Percentiles rank a stretch among this genome's conserved stretches.
phyloP scores from a whole-genome alignment of 139 green algal species.

The Volvox africanus region DNA sequence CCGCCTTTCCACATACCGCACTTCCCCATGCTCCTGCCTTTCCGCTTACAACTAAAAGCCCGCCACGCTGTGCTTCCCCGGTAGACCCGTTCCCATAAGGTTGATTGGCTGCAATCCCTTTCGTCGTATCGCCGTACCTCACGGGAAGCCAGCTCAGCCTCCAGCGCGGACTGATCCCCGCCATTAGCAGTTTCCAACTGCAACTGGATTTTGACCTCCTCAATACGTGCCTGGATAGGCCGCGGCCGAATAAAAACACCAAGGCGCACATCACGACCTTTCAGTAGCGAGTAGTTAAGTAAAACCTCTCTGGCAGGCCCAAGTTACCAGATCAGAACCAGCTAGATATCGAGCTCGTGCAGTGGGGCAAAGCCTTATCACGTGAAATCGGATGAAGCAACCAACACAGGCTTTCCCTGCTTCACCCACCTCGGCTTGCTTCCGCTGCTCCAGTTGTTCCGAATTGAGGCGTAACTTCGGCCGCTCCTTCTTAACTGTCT shows the following conservation, averaged over 20 bases:
- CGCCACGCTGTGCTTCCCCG: too few relatives aligned
- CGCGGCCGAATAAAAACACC: neutral
- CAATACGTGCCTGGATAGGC: conserved; percentile 9
- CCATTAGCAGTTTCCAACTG: neutral
- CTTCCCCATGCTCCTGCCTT: too few relatives aligned
- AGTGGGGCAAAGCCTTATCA: too few relatives aligned
- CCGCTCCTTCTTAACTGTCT: conserved; percentile 77
- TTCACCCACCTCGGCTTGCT: conserved; percentile 44
- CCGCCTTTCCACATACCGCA: too few relatives aligned
- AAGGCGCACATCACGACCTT: neutral
- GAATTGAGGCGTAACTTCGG: conserved; percentile 76
- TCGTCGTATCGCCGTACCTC: too few relatives aligned
- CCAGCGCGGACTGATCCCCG: neutral
- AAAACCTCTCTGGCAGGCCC: neutral
- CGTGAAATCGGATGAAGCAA: too few relatives aligned
- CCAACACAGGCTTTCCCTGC: neutral
- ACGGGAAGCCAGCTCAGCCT: neutral
- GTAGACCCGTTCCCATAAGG: too few relatives aligned
- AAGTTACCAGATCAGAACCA: too few relatives aligned
- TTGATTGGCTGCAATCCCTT: too few relatives aligned
- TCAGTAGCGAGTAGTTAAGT: neutral
- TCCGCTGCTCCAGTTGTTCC: conserved; percentile 75
- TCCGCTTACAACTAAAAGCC: too few relatives aligned
- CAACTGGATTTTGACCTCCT: neutral
- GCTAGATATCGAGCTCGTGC: too few relatives aligned